Evolutionary conservation across 331 rosid genomes (phyloP).

Genomic region (Prunus yedoensis): DNA sequence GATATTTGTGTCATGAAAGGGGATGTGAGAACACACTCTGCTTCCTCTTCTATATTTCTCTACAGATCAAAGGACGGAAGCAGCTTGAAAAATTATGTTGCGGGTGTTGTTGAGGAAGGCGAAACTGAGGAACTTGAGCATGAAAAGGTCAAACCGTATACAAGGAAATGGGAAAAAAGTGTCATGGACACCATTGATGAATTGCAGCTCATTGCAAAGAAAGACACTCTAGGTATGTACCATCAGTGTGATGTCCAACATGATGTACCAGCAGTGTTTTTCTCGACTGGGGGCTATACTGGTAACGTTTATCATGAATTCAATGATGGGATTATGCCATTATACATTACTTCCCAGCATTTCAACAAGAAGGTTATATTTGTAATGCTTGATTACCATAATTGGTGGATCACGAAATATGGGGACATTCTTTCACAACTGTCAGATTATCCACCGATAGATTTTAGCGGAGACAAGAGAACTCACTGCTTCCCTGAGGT

Average conservation of each 20-base stretch:
- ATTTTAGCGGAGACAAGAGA: slow-evolving; percentile 57
- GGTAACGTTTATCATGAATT: slow-evolving; percentile 95
- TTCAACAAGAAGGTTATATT: slow-evolving; percentile 81
- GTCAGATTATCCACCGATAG: slow-evolving; percentile 60
- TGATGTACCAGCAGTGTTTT: slow-evolving; percentile 84
- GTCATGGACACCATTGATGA: slow-evolving; percentile 79
- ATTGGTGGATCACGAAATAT: slow-evolving; percentile 86
- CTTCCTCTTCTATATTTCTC: slow-evolving; percentile 70
- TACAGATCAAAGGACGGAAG: slow-evolving; percentile 40
- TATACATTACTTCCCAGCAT: slow-evolving; percentile 81
- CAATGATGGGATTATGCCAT: slow-evolving; percentile 90
- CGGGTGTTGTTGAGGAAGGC: slow-evolving; percentile 21
- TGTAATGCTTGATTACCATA: slow-evolving; percentile 80
- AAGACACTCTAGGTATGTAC: slow-evolving; percentile 21
- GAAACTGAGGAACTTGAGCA: slow-evolving; percentile 37
- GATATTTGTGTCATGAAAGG: slow-evolving; percentile 91
- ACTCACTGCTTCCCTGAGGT: slow-evolving; percentile 91
- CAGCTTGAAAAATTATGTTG: slow-evolving; percentile 12
- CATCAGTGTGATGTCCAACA: slow-evolving; percentile 65
- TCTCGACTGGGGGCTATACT: slow-evolving; percentile 96
- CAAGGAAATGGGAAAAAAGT: slow-evolving; percentile 89
- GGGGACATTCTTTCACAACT: slow-evolving; percentile 73
- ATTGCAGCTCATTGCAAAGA: slow-evolving; percentile 58
- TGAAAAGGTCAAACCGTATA: slow-evolving; percentile 73
- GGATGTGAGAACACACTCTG: slow-evolving; percentile 67